A percentile compares a stretch with the other conserved stretches of the same genome.
Conservation (phyloP, 441 rosid genomes). For the Populus hybrid region DNA sequence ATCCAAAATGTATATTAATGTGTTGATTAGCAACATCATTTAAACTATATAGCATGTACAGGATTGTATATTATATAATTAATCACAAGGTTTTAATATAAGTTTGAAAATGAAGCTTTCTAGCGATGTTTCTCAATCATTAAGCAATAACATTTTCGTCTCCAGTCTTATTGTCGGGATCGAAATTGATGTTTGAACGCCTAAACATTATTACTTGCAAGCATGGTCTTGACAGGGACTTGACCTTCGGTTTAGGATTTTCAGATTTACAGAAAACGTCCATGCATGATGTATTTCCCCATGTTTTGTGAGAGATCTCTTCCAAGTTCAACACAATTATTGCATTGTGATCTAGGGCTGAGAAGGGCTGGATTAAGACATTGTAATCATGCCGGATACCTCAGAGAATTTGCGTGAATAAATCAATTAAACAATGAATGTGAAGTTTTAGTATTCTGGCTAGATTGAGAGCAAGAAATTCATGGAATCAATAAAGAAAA, state of each 20-base stretch:
- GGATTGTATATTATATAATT: too few species aligned
- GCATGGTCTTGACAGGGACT: not conserved
- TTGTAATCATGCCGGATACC: conserved; percentile 3
- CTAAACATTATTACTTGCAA: not conserved
- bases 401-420: not conserved
- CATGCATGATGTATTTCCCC: not conserved
- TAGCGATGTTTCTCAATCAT: conserved; percentile 39
- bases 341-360: not conserved
- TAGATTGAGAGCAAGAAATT: conserved; percentile 16
- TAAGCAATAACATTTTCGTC: conserved; percentile 44
- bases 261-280: not conserved
- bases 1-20: conserved; percentile 17
- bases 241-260: not conserved
- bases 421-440: not conserved
- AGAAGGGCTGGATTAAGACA: not conserved
- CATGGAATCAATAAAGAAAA: not conserved
- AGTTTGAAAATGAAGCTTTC: conserved; percentile 38
- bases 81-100: conserved; percentile 12
- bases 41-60: not conserved
- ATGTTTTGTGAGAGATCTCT: not conserved
- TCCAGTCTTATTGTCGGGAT: conserved; percentile 34
- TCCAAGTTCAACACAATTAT: not conserved
- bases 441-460: conserved; percentile 9
- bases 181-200: conserved; percentile 46
- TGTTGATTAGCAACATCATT: not conserved